Percentiles rank a stretch among this genome's conserved stretches.
These are phyloP conservation scores for Penicillium diatomitis DNA, from an alignment of 495 filamentous ascomycete species.

Conservation along the genomic window DNA sequence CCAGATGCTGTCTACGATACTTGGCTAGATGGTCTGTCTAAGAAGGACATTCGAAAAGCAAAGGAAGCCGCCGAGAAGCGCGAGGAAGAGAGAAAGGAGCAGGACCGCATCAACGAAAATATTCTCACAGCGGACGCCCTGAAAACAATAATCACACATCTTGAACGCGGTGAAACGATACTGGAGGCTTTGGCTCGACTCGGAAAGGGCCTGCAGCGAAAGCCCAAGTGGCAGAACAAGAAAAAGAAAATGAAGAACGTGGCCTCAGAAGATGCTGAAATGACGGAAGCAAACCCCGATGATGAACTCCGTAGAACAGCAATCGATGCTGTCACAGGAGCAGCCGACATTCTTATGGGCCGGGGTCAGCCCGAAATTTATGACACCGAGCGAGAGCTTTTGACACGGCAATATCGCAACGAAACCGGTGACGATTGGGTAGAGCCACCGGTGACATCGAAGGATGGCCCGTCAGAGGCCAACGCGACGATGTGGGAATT, in stretches of 20 bases:
- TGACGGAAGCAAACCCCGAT: constrained; percentile 71
- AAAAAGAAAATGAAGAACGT: constrained; percentile 50
- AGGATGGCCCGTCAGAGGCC: constrained; percentile 14
- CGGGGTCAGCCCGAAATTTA: constrained; percentile 82
- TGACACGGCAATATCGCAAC: constrained; percentile 73
- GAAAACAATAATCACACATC: constrained; percentile 53
- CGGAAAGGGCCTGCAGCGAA: constrained; percentile 56
- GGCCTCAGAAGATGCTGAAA: constrained; percentile 43
- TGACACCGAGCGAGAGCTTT: constrained; percentile 73
- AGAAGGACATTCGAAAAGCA: constrained; percentile 84
- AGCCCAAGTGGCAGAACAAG: constrained; percentile 52
- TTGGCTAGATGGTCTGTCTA: constrained; percentile 87
- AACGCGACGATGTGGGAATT: constrained; percentile 71
- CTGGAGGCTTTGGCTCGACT: constrained; percentile 81
- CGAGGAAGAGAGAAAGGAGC: constrained; percentile 62
- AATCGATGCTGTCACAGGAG: constrained; percentile 76
- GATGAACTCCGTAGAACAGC: constrained; percentile 59
- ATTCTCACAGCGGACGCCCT: constrained; percentile 67
- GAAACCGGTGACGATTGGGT: constrained; percentile 90
- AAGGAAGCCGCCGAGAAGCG: constrained; percentile 81
- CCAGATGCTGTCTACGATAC: constrained; percentile 84
- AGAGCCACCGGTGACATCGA: constrained; percentile 38
- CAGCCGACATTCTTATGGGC: constrained; percentile 75
- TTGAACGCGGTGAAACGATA: constrained; percentile 80
- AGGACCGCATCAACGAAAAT: constrained; percentile 62